Evolutionary conservation across 1,284 basidiomycete species (phyloP).

Genomic region (Pascua sp.): DNA sequence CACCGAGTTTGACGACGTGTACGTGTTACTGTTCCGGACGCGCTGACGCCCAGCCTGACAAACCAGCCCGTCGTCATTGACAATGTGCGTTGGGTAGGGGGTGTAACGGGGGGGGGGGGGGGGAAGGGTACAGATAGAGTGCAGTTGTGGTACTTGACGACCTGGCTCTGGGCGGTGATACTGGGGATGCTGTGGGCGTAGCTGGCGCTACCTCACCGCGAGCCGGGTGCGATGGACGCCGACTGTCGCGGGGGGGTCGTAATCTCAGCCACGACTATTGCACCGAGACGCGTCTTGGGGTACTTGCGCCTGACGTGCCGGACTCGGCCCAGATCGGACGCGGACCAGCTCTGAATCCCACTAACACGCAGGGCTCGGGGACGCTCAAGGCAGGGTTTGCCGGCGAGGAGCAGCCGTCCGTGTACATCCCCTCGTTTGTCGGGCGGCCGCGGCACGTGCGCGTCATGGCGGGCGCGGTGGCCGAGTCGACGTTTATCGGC

Average conservation of each 20-base stretch:
- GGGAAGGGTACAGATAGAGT: too few relatives aligned
- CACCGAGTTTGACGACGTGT: conserved; percentile 48
- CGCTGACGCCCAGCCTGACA: conserved; percentile 35
- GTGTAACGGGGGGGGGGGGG: too few relatives aligned
- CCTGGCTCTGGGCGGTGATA: too few relatives aligned
- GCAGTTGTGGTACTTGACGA: not conserved
- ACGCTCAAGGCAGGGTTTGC: conserved; percentile 98
- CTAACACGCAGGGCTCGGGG: conserved; percentile 72
- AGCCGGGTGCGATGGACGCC: too few relatives aligned
- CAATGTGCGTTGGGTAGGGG: conserved; percentile 85
- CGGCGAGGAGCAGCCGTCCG: conserved; percentile 95
- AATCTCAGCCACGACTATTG: too few relatives aligned
- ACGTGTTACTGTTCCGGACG: conserved; percentile 1
- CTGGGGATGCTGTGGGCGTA: too few relatives aligned
- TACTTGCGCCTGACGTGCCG: too few relatives aligned
- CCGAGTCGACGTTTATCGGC: conserved; percentile 80
- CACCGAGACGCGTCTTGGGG: too few relatives aligned
- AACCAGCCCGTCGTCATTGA: conserved; percentile 74
- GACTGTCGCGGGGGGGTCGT: too few relatives aligned
- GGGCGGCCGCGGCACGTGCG: conserved; percentile 92
- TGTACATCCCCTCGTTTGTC: conserved; percentile 95
- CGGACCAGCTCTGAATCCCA: too few relatives aligned
- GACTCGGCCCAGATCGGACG: too few relatives aligned
- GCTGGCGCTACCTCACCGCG: too few relatives aligned
- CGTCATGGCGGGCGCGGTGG: conserved; percentile 80